Base-by-base conservation (phyloP, 805 yeast species). In the Ogataea paradorogensis region DNA sequence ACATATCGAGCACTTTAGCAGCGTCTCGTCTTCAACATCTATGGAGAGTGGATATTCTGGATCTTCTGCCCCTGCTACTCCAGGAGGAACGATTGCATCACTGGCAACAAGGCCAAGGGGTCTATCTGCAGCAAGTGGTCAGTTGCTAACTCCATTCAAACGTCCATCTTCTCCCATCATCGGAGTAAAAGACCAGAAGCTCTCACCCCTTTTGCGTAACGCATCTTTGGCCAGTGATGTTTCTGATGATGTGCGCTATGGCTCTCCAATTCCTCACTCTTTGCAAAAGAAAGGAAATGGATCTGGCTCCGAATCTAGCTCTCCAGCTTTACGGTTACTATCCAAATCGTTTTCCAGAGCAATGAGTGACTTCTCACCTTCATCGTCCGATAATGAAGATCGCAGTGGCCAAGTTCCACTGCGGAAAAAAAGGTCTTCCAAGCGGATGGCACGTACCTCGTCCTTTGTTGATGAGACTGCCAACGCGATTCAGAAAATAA, bases 351-450 rank as follows among this genome's bases (percentile, higher is more conserved):
- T 48, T 9, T 39, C 48, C 6, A 30, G 54, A 22, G 43, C 55
- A 9, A 35, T 48, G 30, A 54, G 56, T 37, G 66, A 63, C 38
- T 59, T 60, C 33, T 58, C 78, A 0, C 73, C 84, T 0, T 74
- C 79, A 9, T 80, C 89, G 1, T 82, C 90, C 0, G 90, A 83
- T 51, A 78, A 73, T 9, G 91, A 82, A 52, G 88, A 77, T 16
- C 64, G 66, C 53, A 61, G 74, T 2, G 82, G 84, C 0, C 58
- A 79, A 15, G 52, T 72, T 41, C 58, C 83, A 38, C 71, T 78
- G 1, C 72, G 71, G 27, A 73, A 70, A 43, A 66, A 86, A 43
- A 62, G 85, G 38, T 70, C 78, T 33, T 63, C 79, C 7, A 63
- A 74, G 37, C 57, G 67, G 18, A 39, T 63, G 25, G 42, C 35